phyloP scores from a whole-genome alignment of 192 early-diverging fungal species.

The Lobulomyces angularis region DNA sequence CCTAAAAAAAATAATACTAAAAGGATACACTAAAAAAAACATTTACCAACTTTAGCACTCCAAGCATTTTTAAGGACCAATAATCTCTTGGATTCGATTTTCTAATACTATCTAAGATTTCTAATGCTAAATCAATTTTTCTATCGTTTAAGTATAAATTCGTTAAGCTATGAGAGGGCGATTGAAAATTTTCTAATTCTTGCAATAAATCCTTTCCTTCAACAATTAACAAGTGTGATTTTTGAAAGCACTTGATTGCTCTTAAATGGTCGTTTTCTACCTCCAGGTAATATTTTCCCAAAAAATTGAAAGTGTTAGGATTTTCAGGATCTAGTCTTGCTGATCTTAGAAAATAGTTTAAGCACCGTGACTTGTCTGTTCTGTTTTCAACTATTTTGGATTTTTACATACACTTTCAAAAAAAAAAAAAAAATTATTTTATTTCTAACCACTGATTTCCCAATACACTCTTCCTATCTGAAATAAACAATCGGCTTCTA shows the following conservation, averaged over 20 bases:
- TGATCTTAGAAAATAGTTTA: slow-evolving; percentile 53
- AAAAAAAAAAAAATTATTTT: neutral
- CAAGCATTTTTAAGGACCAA: slow-evolving; percentile 74
- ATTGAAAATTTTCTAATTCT: slow-evolving; percentile 44
- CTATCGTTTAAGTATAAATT: slow-evolving; percentile 44
- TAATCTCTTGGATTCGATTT: slow-evolving; percentile 28
- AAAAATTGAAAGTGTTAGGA: slow-evolving; percentile 55
- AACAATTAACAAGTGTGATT: slow-evolving; percentile 60
- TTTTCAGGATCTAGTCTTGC: slow-evolving; percentile 52
- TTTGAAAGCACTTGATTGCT: slow-evolving; percentile 70
- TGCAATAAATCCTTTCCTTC: slow-evolving; percentile 54
- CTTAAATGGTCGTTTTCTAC: slow-evolving; percentile 52
- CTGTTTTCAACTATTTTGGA: slow-evolving; percentile 31
- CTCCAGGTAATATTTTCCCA: slow-evolving; percentile 70
- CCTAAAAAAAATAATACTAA: slow-evolving; percentile 7
- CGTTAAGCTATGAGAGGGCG: too few relatives aligned
- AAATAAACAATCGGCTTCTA: slow-evolving; percentile 11
- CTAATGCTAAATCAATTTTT: slow-evolving; percentile 29
- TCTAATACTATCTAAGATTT: slow-evolving; percentile 29
- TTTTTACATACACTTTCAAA: too few relatives aligned
- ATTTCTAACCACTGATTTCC: slow-evolving; percentile 49
- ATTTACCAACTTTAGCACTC: slow-evolving; percentile 56
- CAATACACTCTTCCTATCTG: slow-evolving; percentile 65
- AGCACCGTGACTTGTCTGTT: slow-evolving; percentile 38
- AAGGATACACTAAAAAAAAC: slow-evolving; percentile 1